Percentiles rank a stretch among this genome's conserved stretches.
Conservation (phyloP, 225 moss, liverwort and hornwort genomes). For the Polytrichum formosum region DNA sequence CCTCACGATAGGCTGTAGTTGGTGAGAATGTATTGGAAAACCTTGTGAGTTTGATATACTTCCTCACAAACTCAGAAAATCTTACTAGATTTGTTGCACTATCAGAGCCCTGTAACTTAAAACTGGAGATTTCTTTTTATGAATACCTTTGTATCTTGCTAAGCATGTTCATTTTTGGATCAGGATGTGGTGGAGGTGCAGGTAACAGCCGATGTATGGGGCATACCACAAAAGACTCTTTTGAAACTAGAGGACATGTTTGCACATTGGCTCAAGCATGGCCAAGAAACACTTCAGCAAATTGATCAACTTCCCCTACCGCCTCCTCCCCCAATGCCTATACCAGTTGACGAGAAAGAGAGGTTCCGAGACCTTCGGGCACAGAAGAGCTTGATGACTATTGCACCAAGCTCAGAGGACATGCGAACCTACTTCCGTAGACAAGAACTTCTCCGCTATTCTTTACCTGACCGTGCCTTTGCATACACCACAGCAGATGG, state of each 20-base stretch:
- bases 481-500: constrained; percentile 75
- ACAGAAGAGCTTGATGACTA: constrained; percentile 81
- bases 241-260: constrained; percentile 79
- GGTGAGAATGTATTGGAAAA: too few species aligned
- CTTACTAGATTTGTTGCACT: too few species aligned
- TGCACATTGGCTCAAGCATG: constrained; percentile 83
- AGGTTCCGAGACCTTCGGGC: constrained; percentile 75
- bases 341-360: constrained; percentile 71
- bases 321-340: constrained; percentile 66
- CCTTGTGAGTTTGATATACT: too few species aligned
- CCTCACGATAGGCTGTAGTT: too few species aligned
- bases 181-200: constrained; percentile 61
- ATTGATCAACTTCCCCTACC: constrained; percentile 73
- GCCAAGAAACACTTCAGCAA: constrained; percentile 69
- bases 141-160: neutral
- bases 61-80: too few species aligned
- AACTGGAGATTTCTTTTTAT: neutral
- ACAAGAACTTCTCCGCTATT: constrained; percentile 72
- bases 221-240: constrained; percentile 67
- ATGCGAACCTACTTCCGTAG: constrained; percentile 75
- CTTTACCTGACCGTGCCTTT: constrained; percentile 74
- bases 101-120: too few species aligned
- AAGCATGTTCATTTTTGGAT: constrained; percentile 19
- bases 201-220: constrained; percentile 67
- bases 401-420: constrained; percentile 70